These are phyloP conservation scores for Fusarium proliferatum DNA, from an alignment of 2,329 filamentous ascomycete species.

Conservation along the genomic window DNA sequence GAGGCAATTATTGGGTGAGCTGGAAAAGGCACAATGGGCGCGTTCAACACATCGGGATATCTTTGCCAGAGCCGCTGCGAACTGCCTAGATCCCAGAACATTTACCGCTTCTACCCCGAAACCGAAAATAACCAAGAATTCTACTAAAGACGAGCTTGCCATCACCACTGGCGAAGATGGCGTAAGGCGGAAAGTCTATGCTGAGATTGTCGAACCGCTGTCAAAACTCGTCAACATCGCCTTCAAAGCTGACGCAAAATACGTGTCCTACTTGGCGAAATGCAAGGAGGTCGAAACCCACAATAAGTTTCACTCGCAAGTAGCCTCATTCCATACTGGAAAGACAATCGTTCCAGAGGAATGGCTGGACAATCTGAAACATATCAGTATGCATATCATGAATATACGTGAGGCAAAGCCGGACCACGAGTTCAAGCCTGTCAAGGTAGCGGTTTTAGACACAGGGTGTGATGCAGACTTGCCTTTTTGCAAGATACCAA, in stretches of 20 bases:
- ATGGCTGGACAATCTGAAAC: background rate
- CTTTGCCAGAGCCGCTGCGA: background rate
- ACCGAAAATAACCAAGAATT: rapidly evolving
- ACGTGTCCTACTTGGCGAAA: background rate
- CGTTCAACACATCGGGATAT: background rate
- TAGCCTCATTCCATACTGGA: rapidly evolving
- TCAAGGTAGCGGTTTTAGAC: background rate
- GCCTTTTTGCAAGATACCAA: background rate
- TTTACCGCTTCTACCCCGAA: rapidly evolving
- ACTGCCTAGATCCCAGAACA: background rate
- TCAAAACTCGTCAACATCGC: background rate
- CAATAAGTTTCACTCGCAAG: rapidly evolving
- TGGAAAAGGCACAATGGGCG: background rate
- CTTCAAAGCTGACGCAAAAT: background rate
- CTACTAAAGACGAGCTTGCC: rapidly evolving
- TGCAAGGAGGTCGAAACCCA: background rate
- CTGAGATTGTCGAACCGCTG: background rate
- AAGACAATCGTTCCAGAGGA: background rate
- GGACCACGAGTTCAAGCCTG: rapidly evolving
- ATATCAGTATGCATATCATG: background rate
- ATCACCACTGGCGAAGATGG: rapidly evolving
- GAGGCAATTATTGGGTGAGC: rapidly evolving
- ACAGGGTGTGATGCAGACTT: background rate
- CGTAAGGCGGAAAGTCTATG: rapidly evolving
- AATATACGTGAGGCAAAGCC: rapidly evolving